Percentiles rank a stretch among this genome's conserved stretches.
Evolutionary conservation across 192 early-diverging fungal genomes (phyloP).

Genomic region (Gonapodya sp.): DNA sequence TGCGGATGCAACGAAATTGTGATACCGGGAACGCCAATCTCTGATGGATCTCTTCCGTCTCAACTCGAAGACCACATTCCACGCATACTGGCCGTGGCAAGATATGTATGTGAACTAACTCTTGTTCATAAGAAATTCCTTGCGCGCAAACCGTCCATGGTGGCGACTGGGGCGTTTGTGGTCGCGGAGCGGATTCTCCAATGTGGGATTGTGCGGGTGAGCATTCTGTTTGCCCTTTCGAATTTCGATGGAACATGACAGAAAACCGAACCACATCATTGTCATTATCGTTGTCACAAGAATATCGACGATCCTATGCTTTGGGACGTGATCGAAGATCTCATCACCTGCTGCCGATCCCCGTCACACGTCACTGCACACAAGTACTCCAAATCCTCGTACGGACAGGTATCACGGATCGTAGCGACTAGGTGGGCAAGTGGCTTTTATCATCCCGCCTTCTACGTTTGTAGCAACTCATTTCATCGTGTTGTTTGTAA

Average conservation of each 20-base stretch:
- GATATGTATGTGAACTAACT: slow-evolving; percentile 41
- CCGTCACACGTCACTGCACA: background rate
- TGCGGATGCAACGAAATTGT: slow-evolving; percentile 8
- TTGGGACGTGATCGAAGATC: background rate
- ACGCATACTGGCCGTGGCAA: slow-evolving; percentile 26
- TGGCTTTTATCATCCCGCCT: background rate
- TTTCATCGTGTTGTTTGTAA: background rate
- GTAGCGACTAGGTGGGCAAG: background rate
- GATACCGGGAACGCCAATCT: slow-evolving; percentile 9
- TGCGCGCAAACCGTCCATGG: slow-evolving; percentile 23
- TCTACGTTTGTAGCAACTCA: background rate
- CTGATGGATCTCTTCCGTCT: slow-evolving; percentile 13
- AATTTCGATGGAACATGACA: too few species aligned
- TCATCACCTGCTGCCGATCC: background rate
- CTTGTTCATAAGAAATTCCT: slow-evolving; percentile 33
- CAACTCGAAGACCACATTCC: slow-evolving; percentile 12
- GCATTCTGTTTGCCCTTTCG: background rate
- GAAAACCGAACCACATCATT: too few species aligned
- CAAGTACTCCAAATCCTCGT: background rate
- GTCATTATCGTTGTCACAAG: background rate
- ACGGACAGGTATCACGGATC: background rate
- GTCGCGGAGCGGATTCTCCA: slow-evolving; percentile 17
- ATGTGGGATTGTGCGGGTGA: background rate
- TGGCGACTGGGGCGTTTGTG: slow-evolving; percentile 30
- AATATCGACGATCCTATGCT: background rate